Conservation (phyloP, 257 asterid genomes). For the Scutellaria galericulata region DNA sequence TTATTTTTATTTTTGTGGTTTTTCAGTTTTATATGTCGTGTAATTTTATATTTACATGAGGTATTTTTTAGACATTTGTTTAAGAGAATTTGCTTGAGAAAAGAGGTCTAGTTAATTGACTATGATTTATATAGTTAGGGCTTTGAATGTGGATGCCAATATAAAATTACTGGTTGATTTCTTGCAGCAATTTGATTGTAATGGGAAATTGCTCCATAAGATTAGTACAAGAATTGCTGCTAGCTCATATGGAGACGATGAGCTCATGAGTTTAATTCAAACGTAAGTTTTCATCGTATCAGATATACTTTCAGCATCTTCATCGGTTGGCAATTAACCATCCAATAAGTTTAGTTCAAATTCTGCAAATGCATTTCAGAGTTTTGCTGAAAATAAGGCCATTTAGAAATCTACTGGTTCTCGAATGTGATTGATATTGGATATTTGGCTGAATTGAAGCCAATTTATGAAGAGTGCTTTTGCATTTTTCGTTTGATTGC, state of each 20-base stretch:
- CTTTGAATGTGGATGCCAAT: neutral
- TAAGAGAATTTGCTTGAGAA: neutral
- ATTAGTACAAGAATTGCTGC: slow-evolving; percentile 80
- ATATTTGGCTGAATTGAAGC: slow-evolving; percentile 25
- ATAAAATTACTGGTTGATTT: slow-evolving; percentile 10
- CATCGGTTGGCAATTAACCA: neutral
- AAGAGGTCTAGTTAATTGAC: neutral
- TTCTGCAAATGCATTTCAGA: neutral
- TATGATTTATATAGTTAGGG: slow-evolving; percentile 13
- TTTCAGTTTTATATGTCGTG: neutral
- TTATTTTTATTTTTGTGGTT: neutral
- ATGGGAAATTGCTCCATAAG: slow-evolving; percentile 75
- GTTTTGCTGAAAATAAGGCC: slow-evolving; percentile 4
- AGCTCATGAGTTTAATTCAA: slow-evolving; percentile 89
- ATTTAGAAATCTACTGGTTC: neutral
- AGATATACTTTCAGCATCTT: slow-evolving; percentile 4
- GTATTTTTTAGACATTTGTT: neutral
- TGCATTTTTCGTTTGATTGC: neutral
- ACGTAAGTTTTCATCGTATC: slow-evolving; percentile 56
- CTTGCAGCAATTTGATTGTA: slow-evolving; percentile 85
- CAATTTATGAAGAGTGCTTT: slow-evolving; percentile 1
- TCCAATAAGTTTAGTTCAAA: slow-evolving; percentile 3
- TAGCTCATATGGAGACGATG: slow-evolving; percentile 90
- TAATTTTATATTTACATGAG: neutral
- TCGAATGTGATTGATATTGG: neutral